Base-by-base conservation (phyloP, 495 filamentous ascomycete species). In the Hapsidospora chrysogenum region DNA sequence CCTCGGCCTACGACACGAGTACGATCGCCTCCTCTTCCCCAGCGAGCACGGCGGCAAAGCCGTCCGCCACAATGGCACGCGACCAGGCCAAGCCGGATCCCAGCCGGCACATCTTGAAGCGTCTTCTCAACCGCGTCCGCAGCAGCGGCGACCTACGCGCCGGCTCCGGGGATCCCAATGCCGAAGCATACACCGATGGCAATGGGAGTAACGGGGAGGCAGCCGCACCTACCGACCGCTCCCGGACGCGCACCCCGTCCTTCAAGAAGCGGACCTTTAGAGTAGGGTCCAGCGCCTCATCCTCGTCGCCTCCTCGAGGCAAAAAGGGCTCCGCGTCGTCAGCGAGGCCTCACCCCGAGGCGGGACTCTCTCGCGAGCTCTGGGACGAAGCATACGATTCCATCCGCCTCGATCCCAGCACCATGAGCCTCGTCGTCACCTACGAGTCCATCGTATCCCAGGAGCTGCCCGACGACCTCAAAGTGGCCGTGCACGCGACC, bases 371-470 rank as follows among this genome's bases (percentile, higher is more conserved):
- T n/a, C 21, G 22, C 22, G 33, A 36, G 3, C 33, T 36, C n/a
- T 36, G 33, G 33, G 25, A 26, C 4, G 13, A n/a, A 10, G 33
- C 33, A 21, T 36, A 36, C 15, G 25, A 36, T 16, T 25, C 33
- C 3, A 6, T 36, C 15, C 33, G 33, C 7, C n/a, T 25, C 7
- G 25, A 9, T 14, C n/a, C 17, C 6, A 27, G 33, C 3, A 25
- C 33, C 1, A 15, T 22, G 17, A 16, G 21, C 14, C 23, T 36
- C 3, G 33, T 36, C 5, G 25, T 23, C 5, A 23, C 25, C 20
- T 36, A 36, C 23, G 33, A 36, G 14, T 26, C 21, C n/a, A 36
- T 36, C 11, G 3, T 36, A 16, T 36, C 17, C 14, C 33, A 36
- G 9, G 33, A 36, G 25, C 22, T 36, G 10, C 16, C 33, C 2